These are phyloP conservation scores for Kurtzmaniella quercitrusa DNA, from an alignment of 1,139 yeast species.

Conservation along the genomic window DNA sequence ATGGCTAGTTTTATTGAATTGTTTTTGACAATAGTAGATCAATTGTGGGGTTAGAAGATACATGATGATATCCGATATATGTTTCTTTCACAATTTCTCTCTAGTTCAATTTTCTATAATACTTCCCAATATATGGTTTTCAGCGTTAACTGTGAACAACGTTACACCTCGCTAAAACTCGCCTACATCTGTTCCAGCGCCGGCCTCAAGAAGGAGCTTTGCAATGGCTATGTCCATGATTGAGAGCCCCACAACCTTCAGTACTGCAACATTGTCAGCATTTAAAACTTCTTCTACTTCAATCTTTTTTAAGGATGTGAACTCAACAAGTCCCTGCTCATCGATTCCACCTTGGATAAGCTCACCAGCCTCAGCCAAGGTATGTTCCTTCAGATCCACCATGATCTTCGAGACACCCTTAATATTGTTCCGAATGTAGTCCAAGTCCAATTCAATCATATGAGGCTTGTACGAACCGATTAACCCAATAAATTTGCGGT, in stretches of 20 bases:
- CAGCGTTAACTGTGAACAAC: too few relatives aligned
- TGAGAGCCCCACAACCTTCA: constrained; percentile 57
- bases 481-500: constrained; percentile 46
- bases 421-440: constrained; percentile 30
- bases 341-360: constrained; percentile 42
- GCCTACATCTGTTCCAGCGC: constrained; percentile 3
- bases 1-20: too few relatives aligned
- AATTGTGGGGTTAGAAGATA: too few relatives aligned
- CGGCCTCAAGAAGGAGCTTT: constrained; percentile 17
- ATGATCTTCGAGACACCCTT: constrained; percentile 32
- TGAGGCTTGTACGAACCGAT: constrained; percentile 70
- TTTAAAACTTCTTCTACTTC: constrained; percentile 7
- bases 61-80: too few relatives aligned
- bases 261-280: constrained; percentile 32
- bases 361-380: constrained; percentile 64
- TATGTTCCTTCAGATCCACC: constrained; percentile 59
- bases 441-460: constrained; percentile 60
- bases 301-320: constrained; percentile 30
- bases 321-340: constrained; percentile 37
- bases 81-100: too few relatives aligned
- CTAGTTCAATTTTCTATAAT: too few relatives aligned
- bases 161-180: constrained; percentile 7
- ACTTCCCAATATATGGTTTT: too few relatives aligned
- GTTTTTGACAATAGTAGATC: too few relatives aligned
- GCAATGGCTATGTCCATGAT: constrained; percentile 58